Conservation (phyloP, 1,284 basidiomycete genomes). For the Neonothopanus nambi region DNA sequence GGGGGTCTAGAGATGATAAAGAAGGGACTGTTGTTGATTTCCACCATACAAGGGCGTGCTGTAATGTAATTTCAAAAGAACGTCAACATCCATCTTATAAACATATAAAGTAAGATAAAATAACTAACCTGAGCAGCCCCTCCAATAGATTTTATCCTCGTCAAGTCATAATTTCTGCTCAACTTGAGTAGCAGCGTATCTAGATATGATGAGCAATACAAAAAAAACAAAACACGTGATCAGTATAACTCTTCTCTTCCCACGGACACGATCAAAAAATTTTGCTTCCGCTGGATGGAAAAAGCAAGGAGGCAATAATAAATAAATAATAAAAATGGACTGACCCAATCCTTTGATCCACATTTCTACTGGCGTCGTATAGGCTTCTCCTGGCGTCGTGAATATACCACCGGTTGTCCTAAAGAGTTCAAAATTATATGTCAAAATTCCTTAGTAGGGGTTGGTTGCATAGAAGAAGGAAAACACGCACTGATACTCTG, state of each 20-base stretch:
- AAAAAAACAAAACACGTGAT: slow-evolving; percentile 35
- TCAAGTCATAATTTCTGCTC: slow-evolving; percentile 62
- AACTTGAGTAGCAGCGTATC: slow-evolving; percentile 77
- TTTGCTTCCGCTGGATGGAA: slow-evolving; percentile 38
- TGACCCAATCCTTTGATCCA: slow-evolving; percentile 81
- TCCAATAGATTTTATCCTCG: slow-evolving; percentile 69
- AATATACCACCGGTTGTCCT: slow-evolving; percentile 85
- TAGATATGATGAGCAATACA: slow-evolving; percentile 30
- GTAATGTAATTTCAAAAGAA: slow-evolving; percentile 6
- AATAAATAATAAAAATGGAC: too few relatives aligned
- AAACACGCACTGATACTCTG: slow-evolving; percentile 74
- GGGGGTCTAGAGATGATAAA: slow-evolving; percentile 66
- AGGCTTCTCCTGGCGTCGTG: slow-evolving; percentile 80
- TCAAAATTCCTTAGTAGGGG: too few relatives aligned
- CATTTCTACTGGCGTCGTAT: slow-evolving; percentile 83
- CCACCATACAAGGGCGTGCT: slow-evolving; percentile 84
- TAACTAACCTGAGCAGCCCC: slow-evolving; percentile 67
- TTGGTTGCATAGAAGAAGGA: slow-evolving; percentile 1
- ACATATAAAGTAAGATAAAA: not conserved
- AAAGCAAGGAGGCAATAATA: not conserved
- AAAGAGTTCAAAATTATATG: not conserved
- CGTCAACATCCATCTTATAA: not conserved
- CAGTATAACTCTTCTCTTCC: slow-evolving; percentile 15
- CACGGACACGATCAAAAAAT: slow-evolving; percentile 27
- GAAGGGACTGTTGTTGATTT: slow-evolving; percentile 67